These are phyloP conservation scores for Lachnum nothofagi DNA, from an alignment of 2,329 filamentous ascomycete genomes.

Conservation along the genomic window DNA sequence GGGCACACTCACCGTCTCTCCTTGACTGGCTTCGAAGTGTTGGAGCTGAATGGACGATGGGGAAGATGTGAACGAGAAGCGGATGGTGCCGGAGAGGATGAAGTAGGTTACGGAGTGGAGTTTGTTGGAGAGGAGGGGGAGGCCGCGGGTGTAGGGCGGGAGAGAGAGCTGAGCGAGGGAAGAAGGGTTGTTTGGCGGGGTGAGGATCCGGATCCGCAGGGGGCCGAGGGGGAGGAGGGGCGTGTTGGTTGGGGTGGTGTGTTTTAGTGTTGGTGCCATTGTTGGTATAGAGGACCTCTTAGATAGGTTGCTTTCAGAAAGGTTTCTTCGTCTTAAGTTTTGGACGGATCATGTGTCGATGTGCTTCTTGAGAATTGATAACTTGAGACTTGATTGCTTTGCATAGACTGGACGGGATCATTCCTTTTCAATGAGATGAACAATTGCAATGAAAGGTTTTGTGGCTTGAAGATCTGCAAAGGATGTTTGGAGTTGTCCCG, in stretches of 20 bases:
- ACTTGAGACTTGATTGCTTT: too few relatives aligned
- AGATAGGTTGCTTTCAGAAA: too few relatives aligned
- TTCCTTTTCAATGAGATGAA: too few relatives aligned
- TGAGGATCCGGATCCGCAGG: slow-evolving; percentile 2
- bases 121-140: slow-evolving; percentile 3
- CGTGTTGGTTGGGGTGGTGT: background rate
- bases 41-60: background rate
- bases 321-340: too few relatives aligned
- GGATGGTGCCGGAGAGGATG: slow-evolving; percentile 1
- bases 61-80: background rate
- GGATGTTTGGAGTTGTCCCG: too few relatives aligned
- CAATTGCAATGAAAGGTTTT: too few relatives aligned
- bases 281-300: too few relatives aligned
- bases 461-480: too few relatives aligned
- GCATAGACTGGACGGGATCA: too few relatives aligned
- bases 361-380: too few relatives aligned
- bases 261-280: background rate
- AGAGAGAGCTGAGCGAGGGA: slow-evolving; percentile 1
- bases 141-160: background rate
- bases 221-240: background rate
- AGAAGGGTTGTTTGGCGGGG: background rate
- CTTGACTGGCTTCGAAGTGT: background rate
- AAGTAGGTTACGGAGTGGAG: background rate
- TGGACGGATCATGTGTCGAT: too few relatives aligned
- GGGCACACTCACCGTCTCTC: slow-evolving; percentile 1